phyloP scores from a whole-genome alignment of 345 rosid genomes.

The Eutrema yunnanense region DNA sequence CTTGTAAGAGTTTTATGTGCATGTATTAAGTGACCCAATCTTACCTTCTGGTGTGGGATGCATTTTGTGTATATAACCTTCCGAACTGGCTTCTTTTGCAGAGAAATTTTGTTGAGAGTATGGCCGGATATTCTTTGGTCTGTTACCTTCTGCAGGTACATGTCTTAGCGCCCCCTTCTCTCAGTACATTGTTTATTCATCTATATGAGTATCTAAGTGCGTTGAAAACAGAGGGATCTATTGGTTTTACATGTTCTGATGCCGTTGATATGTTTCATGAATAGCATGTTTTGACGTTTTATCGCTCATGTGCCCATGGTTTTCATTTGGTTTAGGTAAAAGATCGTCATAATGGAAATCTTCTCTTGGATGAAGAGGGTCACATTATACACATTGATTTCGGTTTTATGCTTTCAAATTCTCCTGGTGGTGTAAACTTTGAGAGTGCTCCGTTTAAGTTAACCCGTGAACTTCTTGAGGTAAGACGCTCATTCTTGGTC shows the following conservation, averaged over 20 bases:
- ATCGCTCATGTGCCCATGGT: neutral
- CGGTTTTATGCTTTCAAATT: slow-evolving; percentile 98
- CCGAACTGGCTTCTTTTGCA: slow-evolving; percentile 33
- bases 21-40: neutral
- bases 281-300: neutral
- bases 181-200: neutral
- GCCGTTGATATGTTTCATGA: neutral
- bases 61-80: slow-evolving; percentile 4
- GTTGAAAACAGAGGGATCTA: neutral
- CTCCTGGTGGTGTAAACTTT: slow-evolving; percentile 99
- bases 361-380: slow-evolving; percentile 95
- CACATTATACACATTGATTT: slow-evolving; percentile 99
- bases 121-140: slow-evolving; percentile 99
- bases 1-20: neutral
- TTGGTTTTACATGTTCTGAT: neutral
- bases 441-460: slow-evolving; percentile 99
- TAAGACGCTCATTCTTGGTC: slow-evolving; percentile 6
- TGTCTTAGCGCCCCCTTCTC: neutral
- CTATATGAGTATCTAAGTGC: neutral
- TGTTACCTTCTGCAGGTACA: slow-evolving; percentile 96
- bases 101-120: slow-evolving; percentile 99
- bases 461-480: slow-evolving; percentile 99
- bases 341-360: slow-evolving; percentile 97
- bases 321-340: slow-evolving; percentile 48
- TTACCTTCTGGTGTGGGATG: neutral